Evolutionary conservation across 1,139 yeast species (phyloP), one percentile per base, ranked within the genome.

Genomic region (Insectozyma bohioensis): DNA sequence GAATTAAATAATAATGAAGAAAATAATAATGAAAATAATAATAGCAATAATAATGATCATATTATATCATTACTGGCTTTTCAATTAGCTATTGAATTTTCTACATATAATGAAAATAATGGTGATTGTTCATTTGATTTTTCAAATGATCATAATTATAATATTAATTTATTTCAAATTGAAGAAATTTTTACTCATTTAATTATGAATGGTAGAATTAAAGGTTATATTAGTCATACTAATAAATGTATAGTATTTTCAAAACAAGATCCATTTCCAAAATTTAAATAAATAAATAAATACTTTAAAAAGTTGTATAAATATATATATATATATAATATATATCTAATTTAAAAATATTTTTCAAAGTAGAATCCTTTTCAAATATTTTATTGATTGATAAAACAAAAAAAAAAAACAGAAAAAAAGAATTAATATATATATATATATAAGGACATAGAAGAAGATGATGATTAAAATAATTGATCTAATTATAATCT

Each of bases 211-310:
- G 85, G 86, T 8, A 62, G 61, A 36, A 65, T 88, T 39, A 87
- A 85, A 58, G 97, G 97, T 1, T 90, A 88, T 55, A 61, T 90
- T 15, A 84, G 95, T 6, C 94, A 86, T 51, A 74, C 78, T 11
- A 78, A 84, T 47, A 66, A 77, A 34, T 83, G 85, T 39, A 63
- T 88, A 18, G 96, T 90, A 11, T 59, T 90, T 37, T 82, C 95
- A 46, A 85, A 83, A 53, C 74, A 69, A 17, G 75, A 75, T 19
- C 81, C 96, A 3, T 90, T 90, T 51, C 95, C 94, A 9, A 30
- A 25, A 22, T 13, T 33, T n/a, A n/a, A n/a, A n/a, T n/a, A n/a
- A n/a, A n/a, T n/a, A n/a, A n/a, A n/a, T n/a, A n/a, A n/a, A n/a
- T n/a, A n/a, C n/a, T n/a, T n/a, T n/a, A n/a, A n/a, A 17, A 17